Conservation (phyloP, 1,284 basidiomycete species). For the Ceratobasidium sp. region DNA sequence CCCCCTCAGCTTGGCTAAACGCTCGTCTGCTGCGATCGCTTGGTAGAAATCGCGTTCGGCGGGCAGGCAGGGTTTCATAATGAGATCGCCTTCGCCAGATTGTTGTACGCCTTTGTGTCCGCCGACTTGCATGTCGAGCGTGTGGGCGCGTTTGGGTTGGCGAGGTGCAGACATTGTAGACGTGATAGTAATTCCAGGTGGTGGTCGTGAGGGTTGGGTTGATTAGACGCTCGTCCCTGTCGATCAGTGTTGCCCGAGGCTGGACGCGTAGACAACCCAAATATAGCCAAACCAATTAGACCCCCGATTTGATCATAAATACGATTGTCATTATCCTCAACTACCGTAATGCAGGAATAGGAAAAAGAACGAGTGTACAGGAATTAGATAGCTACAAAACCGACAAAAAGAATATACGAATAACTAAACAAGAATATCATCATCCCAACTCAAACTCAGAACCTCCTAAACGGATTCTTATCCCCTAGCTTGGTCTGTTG, state of each 20-base stretch:
- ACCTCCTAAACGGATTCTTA: constrained; percentile 43
- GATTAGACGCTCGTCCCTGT: constrained; percentile 6
- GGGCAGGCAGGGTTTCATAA: constrained; percentile 86
- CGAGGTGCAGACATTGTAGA: constrained; percentile 8
- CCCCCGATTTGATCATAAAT: neutral
- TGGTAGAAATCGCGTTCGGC: constrained; percentile 88
- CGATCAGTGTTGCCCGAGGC: neutral
- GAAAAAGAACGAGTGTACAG: neutral
- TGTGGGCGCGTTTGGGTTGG: constrained; percentile 48
- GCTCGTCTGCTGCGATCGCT: constrained; percentile 59
- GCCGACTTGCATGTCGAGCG: constrained; percentile 80
- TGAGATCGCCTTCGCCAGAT: constrained; percentile 79
- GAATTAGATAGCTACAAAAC: neutral
- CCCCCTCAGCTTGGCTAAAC: constrained; percentile 56
- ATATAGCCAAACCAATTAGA: constrained; percentile 4
- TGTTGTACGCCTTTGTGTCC: constrained; percentile 85
- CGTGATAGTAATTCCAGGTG: constrained; percentile 3
- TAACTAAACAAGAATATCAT: neutral
- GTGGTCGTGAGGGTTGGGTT: neutral
- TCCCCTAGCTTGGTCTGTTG: constrained; percentile 26
- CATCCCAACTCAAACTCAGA: constrained; percentile 17
- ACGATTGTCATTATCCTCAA: neutral
- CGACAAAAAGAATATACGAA: constrained; percentile 1
- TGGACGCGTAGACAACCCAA: neutral
- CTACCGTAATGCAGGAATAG: neutral